Conservation (phyloP, 306 rosid species). For the Acacia confusa region DNA sequence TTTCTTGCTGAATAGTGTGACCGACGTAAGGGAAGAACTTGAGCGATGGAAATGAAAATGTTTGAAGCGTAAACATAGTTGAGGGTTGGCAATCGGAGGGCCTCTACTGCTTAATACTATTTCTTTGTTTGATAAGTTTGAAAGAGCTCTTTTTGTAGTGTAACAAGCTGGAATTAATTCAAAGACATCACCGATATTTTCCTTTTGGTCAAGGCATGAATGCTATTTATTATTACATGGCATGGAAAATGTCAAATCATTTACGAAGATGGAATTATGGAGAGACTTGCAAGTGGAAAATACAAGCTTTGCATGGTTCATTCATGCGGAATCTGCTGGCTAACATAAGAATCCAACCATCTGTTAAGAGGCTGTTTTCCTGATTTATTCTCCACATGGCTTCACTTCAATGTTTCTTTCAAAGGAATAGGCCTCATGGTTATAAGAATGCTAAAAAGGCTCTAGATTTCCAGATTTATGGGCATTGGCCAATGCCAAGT, state of each 20-base stretch:
- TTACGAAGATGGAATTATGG: not conserved
- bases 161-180: not conserved
- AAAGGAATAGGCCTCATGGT: not conserved
- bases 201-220: not conserved
- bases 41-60: conserved; percentile 7
- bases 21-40: not conserved
- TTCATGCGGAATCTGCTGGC: not conserved
- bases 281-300: not conserved
- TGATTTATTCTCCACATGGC: not conserved
- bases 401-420: not conserved
- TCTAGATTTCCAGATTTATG: conserved; percentile 1
- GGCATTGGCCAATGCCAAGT: not conserved
- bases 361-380: not conserved
- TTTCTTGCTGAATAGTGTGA: not conserved
- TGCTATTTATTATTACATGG: not conserved
- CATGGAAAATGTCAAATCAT: not conserved
- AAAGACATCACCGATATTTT: not conserved
- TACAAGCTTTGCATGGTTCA: not conserved
- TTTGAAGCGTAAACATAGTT: not conserved
- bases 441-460: not conserved
- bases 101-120: not conserved
- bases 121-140: not conserved
- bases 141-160: not conserved
- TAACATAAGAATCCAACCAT: not conserved
- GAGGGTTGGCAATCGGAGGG: not conserved